Evolutionary conservation across 192 early-diverging fungal genomes (phyloP), one percentile per base, ranked within the genome.

Genomic region (Coemansia sp.): DNA sequence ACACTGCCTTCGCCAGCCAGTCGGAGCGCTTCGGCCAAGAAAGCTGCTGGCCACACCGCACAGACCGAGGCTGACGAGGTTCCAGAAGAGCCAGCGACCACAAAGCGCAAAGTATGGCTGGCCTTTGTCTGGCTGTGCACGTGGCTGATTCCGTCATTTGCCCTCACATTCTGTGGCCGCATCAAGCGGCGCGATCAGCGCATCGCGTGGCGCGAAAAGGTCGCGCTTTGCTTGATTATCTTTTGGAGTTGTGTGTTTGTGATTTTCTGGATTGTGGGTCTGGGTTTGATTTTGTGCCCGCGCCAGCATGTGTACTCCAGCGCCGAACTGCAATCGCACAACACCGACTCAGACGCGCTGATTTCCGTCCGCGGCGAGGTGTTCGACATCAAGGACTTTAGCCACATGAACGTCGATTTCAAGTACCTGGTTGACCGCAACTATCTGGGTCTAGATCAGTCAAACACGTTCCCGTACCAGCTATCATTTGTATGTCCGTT

Each of bases 191-290:
- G 76, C 21, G 91, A 93, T 67, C 83, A 93, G 57, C 91, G 87
- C 45, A 86, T 93, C 79, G 97, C 97, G 7, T 99, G 97, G 97
- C 87, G 97, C 59, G 97, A 99, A 72, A 98, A 99, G 73, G 85
- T 96, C 8, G 91, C 97, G 1, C 83, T 99, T 25, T 94, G 93
- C 66, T 66, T 92, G 63, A 75, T 98, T 58, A 93, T 97, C 39
- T 80, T 89, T 19, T 84, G 93, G 45, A 69, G 95, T 59, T 92
- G 90, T 19, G 83, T 66, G 14, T 72, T 89, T 68, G 87, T 95
- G 50, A 83, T 98, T 38, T 95, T 96, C 75, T 90, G 94, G 67
- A 92, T 94, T 39, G 90, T 84, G 4, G 84, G 85, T 23, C 82
- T 92, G 56, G 91, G 91, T n/a, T 70, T 83, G 49, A 71, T 92